phyloP scores from a whole-genome alignment of 2,329 filamentous ascomycete species.

The Penicillium digitatum region DNA sequence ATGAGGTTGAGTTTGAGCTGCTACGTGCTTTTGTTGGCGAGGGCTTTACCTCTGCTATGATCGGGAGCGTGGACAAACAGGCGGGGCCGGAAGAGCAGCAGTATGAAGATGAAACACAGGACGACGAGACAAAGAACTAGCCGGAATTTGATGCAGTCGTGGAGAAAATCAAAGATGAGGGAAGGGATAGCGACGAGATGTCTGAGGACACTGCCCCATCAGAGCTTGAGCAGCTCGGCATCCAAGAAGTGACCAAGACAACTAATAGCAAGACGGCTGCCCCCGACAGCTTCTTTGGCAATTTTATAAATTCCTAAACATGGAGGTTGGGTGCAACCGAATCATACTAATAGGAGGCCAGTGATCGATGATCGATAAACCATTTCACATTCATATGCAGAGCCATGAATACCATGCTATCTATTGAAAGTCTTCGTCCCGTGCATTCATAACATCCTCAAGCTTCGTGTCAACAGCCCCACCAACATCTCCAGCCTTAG shows the following conservation, averaged over 20 bases:
- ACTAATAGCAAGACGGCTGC: background rate
- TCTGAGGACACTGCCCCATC: background rate
- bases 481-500: conserved; percentile 46
- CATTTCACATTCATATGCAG: background rate
- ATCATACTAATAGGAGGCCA: background rate
- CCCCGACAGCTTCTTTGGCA: background rate
- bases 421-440: conserved; percentile 31
- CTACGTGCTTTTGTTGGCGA: conserved; percentile 26
- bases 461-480: conserved; percentile 45
- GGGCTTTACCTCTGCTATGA: background rate
- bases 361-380: background rate
- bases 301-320: background rate
- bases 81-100: background rate
- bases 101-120: background rate
- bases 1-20: conserved; percentile 35
- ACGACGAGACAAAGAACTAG: background rate
- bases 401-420: conserved; percentile 1
- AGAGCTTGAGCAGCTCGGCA: background rate
- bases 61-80: background rate
- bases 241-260: background rate
- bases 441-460: conserved; percentile 44
- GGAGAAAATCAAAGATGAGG: background rate
- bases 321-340: background rate
- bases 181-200: background rate
- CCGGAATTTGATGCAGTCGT: background rate